These are phyloP conservation scores for Dioscorea zingiberensis DNA, from an alignment of 106 monocot genomes.

Conservation along the genomic window DNA sequence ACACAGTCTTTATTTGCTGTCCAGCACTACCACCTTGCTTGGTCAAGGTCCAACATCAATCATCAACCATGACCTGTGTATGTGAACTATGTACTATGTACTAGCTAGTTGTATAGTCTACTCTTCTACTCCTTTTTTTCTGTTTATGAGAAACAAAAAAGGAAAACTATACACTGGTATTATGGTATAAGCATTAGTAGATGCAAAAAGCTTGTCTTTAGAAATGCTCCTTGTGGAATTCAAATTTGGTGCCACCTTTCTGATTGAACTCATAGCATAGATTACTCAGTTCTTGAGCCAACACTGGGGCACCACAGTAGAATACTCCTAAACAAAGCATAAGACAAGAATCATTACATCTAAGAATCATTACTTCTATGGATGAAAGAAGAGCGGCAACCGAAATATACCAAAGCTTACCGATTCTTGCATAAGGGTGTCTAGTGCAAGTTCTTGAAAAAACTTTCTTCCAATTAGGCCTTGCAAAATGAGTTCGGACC, in stretches of 20 bases:
- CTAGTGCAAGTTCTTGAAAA: slow-evolving; percentile 67
- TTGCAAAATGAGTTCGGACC: slow-evolving; percentile 90
- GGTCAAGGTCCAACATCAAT: neutral
- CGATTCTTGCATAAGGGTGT: slow-evolving; percentile 83
- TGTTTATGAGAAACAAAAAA: no score
- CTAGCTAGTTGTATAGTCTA: neutral
- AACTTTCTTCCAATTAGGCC: slow-evolving; percentile 95
- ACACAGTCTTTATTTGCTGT: slow-evolving; percentile 1
- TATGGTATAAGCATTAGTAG: neutral
- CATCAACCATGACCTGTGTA: neutral
- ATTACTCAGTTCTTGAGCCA: slow-evolving; percentile 79
- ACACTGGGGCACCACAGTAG: slow-evolving; percentile 77
- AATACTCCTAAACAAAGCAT: slow-evolving; percentile 58
- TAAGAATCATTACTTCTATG: neutral
- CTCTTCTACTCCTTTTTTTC: neutral
- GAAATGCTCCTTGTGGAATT: slow-evolving; percentile 94
- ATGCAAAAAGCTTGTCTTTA: slow-evolving; percentile 9
- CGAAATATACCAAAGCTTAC: slow-evolving; percentile 19
- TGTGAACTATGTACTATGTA: neutral
- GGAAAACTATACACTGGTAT: neutral
- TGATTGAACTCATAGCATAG: slow-evolving; percentile 88
- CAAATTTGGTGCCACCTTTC: slow-evolving; percentile 65
- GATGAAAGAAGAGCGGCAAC: neutral
- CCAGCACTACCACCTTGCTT: neutral
- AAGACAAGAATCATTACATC: neutral